Evolutionary conservation across 2,329 filamentous ascomycete genomes (phyloP).

Genomic region (Ophiostoma novo-ulmi): DNA sequence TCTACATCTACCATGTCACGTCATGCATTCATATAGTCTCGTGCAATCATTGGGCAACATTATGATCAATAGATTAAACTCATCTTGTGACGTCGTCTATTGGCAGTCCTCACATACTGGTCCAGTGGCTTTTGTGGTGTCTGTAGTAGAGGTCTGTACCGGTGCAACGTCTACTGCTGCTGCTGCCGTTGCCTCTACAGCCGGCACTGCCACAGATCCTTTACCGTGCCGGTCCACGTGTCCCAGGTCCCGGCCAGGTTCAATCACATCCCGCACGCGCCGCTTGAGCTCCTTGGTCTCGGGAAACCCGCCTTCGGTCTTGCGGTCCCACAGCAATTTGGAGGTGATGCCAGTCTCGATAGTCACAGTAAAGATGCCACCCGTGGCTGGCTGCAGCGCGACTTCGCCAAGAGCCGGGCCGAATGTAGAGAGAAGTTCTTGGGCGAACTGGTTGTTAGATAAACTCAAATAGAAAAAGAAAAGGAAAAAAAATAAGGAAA

Average conservation of each 20-base stretch:
- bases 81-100: conserved; percentile 24
- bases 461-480: not conserved
- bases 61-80: no score
- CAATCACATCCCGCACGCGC: conserved; percentile 72
- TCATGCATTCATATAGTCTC: not conserved
- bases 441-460: conserved; percentile 61
- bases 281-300: conserved; percentile 90
- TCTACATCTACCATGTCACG: not conserved
- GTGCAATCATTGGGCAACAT: not conserved
- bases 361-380: conserved; percentile 72
- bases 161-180: not conserved
- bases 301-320: conserved; percentile 80
- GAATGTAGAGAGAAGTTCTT: conserved; percentile 94
- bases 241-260: conserved; percentile 71
- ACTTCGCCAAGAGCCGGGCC: conserved; percentile 78
- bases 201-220: conserved; percentile 8
- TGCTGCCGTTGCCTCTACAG: not conserved
- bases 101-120: conserved; percentile 38
- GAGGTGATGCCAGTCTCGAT: conserved; percentile 19
- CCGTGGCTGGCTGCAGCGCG: conserved; percentile 76
- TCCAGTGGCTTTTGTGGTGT: not conserved
- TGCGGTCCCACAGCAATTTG: conserved; percentile 76
- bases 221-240: conserved; percentile 63
- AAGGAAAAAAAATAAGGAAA: no score
- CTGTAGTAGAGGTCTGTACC: not conserved